Evolutionary conservation across 495 filamentous ascomycete species (phyloP).

Genomic region (Rhizodiscina lignyota): DNA sequence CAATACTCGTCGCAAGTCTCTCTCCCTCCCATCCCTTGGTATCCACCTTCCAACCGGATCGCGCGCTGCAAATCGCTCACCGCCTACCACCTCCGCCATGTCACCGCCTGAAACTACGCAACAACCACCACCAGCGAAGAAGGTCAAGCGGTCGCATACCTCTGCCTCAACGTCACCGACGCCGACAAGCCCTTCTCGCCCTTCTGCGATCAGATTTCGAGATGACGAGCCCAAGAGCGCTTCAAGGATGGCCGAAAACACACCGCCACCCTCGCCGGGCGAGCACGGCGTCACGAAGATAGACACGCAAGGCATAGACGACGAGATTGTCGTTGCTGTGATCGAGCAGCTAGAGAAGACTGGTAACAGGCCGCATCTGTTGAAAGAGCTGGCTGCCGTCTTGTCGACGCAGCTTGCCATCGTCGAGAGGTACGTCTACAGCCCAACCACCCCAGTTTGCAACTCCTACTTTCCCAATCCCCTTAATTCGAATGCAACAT

Average conservation of each 20-base stretch:
- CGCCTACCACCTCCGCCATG: slow-evolving; percentile 24
- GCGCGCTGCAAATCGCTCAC: slow-evolving; percentile 41
- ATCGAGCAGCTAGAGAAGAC: slow-evolving; percentile 84
- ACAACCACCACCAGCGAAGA: slow-evolving; percentile 57
- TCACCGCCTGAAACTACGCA: not conserved
- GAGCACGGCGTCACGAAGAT: slow-evolving; percentile 40
- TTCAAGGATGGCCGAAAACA: slow-evolving; percentile 43
- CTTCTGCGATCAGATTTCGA: slow-evolving; percentile 20
- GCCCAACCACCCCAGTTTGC: not conserved
- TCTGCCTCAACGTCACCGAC: slow-evolving; percentile 25
- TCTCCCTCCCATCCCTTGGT: slow-evolving; percentile 84
- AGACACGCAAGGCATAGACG: slow-evolving; percentile 76
- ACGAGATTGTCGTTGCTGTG: slow-evolving; percentile 86
- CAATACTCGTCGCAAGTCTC: slow-evolving; percentile 93
- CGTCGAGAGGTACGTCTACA: slow-evolving; percentile 67
- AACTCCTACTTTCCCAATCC: not conserved
- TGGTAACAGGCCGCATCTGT: slow-evolving; percentile 79
- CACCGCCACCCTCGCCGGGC: slow-evolving; percentile 74
- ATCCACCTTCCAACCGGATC: slow-evolving; percentile 75
- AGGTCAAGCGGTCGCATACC: slow-evolving; percentile 67
- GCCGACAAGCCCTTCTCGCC: slow-evolving; percentile 32
- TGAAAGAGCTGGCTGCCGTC: slow-evolving; percentile 81
- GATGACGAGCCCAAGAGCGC: slow-evolving; percentile 30
- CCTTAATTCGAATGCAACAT: slow-evolving; percentile 3
- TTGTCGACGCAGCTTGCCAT: slow-evolving; percentile 60